A percentile compares a stretch with the other conserved stretches of the same genome.
Evolutionary conservation across 345 rosid species (phyloP).

Genomic region (Boechera stricta): DNA sequence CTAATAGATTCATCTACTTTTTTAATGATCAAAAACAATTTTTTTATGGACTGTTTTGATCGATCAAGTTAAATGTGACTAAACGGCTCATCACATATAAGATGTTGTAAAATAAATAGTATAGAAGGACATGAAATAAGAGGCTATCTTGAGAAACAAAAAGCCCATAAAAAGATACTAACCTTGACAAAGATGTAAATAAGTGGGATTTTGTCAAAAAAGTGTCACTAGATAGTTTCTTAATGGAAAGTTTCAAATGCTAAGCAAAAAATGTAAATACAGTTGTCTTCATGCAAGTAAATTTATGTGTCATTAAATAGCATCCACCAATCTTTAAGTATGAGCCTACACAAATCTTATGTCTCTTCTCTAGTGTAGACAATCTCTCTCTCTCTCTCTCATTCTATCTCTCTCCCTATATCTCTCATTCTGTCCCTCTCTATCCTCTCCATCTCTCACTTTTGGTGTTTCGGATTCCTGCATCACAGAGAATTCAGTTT

Average conservation of each 20-base stretch:
- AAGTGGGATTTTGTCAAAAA: slow-evolving; percentile 42
- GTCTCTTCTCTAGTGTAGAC: not conserved
- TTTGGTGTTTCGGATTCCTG: slow-evolving; percentile 19
- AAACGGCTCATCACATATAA: slow-evolving; percentile 16
- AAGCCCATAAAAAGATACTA: slow-evolving; percentile 2
- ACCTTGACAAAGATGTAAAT: slow-evolving; percentile 33
- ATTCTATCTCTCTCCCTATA: not conserved
- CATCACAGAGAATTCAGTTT: slow-evolving; percentile 17
- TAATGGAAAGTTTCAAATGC: slow-evolving; percentile 22
- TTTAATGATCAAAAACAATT: not conserved
- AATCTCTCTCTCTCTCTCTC: not conserved
- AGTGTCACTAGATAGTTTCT: slow-evolving; percentile 31
- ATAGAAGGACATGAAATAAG: not conserved
- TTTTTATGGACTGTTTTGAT: not conserved
- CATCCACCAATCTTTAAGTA: slow-evolving; percentile 2
- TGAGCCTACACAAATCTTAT: slow-evolving; percentile 22
- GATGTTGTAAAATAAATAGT: not conserved
- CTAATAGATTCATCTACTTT: not conserved
- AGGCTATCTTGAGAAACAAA: not conserved
- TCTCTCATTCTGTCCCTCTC: not conserved
- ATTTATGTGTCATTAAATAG: slow-evolving; percentile 37
- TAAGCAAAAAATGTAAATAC: slow-evolving; percentile 9
- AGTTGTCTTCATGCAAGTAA: slow-evolving; percentile 39
- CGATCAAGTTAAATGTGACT: not conserved
- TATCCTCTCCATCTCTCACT: slow-evolving; percentile 1